Evolutionary conservation across 805 yeast genomes (phyloP).

Genomic region (Starmerella davenportii): DNA sequence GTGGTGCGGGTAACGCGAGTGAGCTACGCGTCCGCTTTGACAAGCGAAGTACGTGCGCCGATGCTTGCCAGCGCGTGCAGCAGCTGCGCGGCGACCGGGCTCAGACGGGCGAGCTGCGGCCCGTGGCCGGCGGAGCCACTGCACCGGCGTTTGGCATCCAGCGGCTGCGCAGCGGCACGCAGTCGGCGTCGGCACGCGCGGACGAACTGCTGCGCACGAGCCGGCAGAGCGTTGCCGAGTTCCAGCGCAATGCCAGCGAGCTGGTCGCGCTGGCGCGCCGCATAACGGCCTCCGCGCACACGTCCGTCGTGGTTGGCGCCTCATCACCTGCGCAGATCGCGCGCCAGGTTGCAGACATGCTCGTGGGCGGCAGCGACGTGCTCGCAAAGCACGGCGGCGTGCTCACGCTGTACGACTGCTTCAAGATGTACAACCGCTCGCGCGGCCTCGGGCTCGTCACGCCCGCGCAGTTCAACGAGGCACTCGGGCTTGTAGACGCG

Average conservation of each 20-base stretch:
- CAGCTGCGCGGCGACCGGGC: background rate
- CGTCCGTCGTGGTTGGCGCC: conserved; percentile 15
- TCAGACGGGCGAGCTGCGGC: background rate
- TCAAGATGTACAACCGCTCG: conserved; percentile 44
- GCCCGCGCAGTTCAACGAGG: conserved; percentile 46
- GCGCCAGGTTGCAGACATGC: conserved; percentile 60
- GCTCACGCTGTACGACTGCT: conserved; percentile 44
- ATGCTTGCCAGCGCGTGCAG: conserved; percentile 27
- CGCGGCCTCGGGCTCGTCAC: conserved; percentile 50
- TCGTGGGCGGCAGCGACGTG: conserved; percentile 29
- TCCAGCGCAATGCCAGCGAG: background rate
- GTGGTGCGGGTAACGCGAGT: too few relatives aligned
- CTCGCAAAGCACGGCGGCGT: conserved; percentile 38
- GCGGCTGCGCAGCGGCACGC: background rate
- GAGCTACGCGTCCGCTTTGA: conserved; percentile 37
- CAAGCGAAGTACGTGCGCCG: conserved; percentile 42
- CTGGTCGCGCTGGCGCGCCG: conserved; percentile 40
- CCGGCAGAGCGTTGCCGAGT: background rate
- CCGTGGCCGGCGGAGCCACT: background rate
- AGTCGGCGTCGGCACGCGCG: background rate
- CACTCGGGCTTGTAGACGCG: conserved; percentile 38
- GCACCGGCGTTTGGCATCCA: conserved; percentile 2
- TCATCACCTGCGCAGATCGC: conserved; percentile 37
- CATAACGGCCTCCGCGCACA: conserved; percentile 36
- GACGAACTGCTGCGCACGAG: background rate